Conservation (phyloP, 495 filamentous ascomycete genomes). For the Aspergillus sclerotiicarbonarius region DNA sequence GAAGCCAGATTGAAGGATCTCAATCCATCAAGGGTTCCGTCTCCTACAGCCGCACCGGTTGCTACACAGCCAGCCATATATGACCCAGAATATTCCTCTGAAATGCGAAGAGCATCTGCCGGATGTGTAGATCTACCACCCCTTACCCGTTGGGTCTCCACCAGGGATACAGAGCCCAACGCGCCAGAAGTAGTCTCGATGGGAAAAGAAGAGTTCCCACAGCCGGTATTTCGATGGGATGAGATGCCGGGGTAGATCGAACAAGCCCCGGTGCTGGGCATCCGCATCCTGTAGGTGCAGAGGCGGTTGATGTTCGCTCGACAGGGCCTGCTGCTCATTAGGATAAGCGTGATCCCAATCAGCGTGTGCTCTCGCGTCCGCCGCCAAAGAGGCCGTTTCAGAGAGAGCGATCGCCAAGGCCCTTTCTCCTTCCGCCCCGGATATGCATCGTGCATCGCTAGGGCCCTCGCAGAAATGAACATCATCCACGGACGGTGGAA, state of each 20-base stretch:
- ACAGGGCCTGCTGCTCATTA: slow-evolving; percentile 9
- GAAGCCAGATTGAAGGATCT: no score
- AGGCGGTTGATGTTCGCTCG: not conserved
- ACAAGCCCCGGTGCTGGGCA: slow-evolving; percentile 18
- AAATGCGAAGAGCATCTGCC: not conserved
- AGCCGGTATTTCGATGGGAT: slow-evolving; percentile 67
- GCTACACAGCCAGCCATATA: not conserved
- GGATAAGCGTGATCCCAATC: not conserved
- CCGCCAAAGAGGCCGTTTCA: not conserved
- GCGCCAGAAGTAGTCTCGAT: slow-evolving; percentile 95
- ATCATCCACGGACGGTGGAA: slow-evolving; percentile 67
- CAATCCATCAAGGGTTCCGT: no score
- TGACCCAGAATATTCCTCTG: not conserved
- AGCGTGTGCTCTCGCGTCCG: not conserved
- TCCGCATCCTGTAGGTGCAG: slow-evolving; percentile 9
- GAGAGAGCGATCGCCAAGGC: slow-evolving; percentile 5
- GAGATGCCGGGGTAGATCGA: slow-evolving; percentile 32
- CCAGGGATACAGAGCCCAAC: slow-evolving; percentile 87
- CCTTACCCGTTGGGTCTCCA: slow-evolving; percentile 57
- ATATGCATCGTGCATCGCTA: slow-evolving; percentile 67
- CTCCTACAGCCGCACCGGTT: not conserved
- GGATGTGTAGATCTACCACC: not conserved
- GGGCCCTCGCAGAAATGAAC: slow-evolving; percentile 69
- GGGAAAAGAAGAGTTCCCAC: slow-evolving; percentile 91
- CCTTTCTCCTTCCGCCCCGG: slow-evolving; percentile 42